Percentiles rank a stretch among this genome's conserved stretches.
phyloP scores from a whole-genome alignment of 441 rosid genomes.

The Lepidium campestre region DNA sequence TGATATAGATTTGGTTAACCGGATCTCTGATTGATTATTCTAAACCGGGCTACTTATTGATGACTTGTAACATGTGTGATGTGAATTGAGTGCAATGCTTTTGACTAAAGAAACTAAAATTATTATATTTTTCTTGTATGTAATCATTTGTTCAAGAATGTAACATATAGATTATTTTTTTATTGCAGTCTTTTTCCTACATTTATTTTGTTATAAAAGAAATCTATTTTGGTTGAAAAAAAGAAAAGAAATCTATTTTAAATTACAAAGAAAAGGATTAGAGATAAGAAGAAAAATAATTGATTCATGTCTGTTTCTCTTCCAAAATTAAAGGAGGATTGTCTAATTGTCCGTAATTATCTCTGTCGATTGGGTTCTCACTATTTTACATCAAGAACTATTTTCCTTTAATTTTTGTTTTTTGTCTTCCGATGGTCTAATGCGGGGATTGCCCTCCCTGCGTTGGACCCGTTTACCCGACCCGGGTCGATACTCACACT shows the following conservation, averaged over 20 bases:
- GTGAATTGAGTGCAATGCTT: constrained; percentile 14
- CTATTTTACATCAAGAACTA: constrained; percentile 21
- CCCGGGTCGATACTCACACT: constrained; percentile 47
- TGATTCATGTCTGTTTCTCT: constrained; percentile 23
- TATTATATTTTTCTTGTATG: constrained; percentile 17
- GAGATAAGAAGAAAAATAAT: background rate
- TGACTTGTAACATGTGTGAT: constrained; percentile 31
- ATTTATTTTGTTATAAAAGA: no score
- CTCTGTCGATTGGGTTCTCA: constrained; percentile 18
- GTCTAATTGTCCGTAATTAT: constrained; percentile 39
- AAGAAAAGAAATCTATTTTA: constrained; percentile 8
- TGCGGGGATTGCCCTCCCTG: constrained; percentile 37
- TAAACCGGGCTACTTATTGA: constrained; percentile 1
- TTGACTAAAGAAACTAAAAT: constrained; percentile 4
- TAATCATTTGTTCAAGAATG: background rate
- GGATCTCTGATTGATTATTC: background rate
- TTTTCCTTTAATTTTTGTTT: constrained; percentile 10
- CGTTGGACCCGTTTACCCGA: constrained; percentile 48
- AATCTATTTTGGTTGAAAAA: no score
- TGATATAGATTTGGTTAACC: constrained; percentile 16
- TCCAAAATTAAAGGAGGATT: constrained; percentile 27
- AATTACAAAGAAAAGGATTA: background rate
- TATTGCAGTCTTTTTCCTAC: background rate
- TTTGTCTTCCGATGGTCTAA: constrained; percentile 22
- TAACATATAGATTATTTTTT: background rate